phyloP scores from a whole-genome alignment of 2,329 filamentous ascomycete species.

The Apiospora pterosperma region DNA sequence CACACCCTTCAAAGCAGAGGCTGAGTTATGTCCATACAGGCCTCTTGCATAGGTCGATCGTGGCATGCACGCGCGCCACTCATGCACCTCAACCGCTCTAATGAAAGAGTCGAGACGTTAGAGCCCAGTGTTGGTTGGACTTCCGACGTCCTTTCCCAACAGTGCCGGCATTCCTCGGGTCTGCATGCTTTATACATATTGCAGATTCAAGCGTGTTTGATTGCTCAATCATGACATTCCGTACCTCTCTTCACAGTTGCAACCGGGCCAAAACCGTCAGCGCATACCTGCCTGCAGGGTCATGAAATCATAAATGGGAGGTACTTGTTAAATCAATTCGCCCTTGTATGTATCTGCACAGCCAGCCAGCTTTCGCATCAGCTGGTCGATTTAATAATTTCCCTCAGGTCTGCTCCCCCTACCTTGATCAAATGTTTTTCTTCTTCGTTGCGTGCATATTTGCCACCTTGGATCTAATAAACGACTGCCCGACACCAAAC shows the following conservation, averaged over 20 bases:
- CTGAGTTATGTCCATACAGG: background rate
- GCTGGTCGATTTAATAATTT: too few relatives aligned
- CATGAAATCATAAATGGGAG: too few relatives aligned
- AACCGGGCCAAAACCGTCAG: too few relatives aligned
- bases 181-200: background rate
- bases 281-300: too few relatives aligned
- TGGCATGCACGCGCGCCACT: background rate
- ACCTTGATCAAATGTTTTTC: too few relatives aligned
- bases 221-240: background rate
- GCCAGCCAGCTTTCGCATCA: too few relatives aligned
- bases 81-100: background rate
- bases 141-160: background rate
- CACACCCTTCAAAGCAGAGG: background rate
- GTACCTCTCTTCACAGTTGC: background rate
- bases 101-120: background rate
- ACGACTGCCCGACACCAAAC: background rate
- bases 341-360: too few relatives aligned
- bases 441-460: background rate
- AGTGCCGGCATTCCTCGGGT: background rate
- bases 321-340: too few relatives aligned
- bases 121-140: background rate
- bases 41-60: background rate
- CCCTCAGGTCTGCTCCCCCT: too few relatives aligned
- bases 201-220: background rate
- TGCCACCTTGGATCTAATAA: background rate